Evolutionary conservation across 2,329 filamentous ascomycete species (phyloP).

Genomic region (Pyrenophora tritici-repentis): DNA sequence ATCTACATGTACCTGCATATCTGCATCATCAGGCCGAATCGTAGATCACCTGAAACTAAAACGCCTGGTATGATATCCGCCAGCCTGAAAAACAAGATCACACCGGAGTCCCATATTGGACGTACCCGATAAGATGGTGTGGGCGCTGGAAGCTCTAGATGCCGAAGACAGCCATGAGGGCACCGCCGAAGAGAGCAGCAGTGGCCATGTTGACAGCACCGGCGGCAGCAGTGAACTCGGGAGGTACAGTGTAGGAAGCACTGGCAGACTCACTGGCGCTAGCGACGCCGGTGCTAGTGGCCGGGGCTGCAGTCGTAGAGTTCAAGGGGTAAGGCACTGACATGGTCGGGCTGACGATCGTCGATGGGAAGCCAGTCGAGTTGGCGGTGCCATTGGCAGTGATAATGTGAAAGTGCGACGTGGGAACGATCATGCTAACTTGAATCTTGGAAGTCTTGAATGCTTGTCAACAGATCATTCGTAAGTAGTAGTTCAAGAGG

Average conservation of each 20-base stretch:
- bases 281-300: not conserved
- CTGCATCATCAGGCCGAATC: not conserved
- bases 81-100: not conserved
- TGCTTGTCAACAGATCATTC: no score
- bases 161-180: constrained; percentile 9
- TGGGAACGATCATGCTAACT: not conserved
- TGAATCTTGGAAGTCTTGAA: not conserved
- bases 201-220: constrained; percentile 3
- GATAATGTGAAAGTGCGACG: not conserved
- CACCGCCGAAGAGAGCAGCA: constrained; percentile 3
- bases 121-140: no score
- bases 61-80: not conserved
- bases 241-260: constrained; percentile 2
- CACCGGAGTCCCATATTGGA: not conserved
- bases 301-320: not conserved
- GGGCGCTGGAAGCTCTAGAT: not conserved
- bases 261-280: constrained; percentile 5
- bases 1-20: not conserved
- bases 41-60: not conserved
- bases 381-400: not conserved
- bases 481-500: no score
- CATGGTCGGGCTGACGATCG: not conserved
- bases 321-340: not conserved
- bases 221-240: constrained; percentile 10
- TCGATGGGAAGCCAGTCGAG: not conserved